Evolutionary conservation across 176 grass and related monocot species (phyloP), one percentile per base, ranked within the genome.

Genomic region (Carex littledalei): DNA sequence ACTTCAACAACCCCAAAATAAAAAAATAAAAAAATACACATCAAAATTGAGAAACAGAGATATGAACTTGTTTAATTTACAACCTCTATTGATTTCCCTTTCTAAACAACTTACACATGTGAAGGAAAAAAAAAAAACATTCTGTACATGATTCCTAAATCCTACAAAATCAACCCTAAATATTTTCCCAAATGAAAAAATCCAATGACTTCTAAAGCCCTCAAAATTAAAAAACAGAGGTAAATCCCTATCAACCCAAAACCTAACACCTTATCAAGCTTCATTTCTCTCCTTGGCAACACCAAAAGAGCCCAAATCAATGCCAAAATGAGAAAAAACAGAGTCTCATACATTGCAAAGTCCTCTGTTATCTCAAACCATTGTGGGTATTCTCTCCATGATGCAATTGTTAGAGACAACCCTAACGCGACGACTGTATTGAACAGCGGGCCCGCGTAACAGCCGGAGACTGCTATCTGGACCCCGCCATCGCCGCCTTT

Each of bases 101-200:
- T 74, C 9, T 74, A 74, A 50, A 50, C n/a, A 74, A 74, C n/a
- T 49, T 74, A 8, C 41, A 24, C 69, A 49, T 74, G 83, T 71
- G 31, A 21, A 39, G 15, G 5, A 15, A 26, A 59, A 9, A 21
- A 55, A n/a, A 37, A 45, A 82, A 83, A 88, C 87, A 50, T 91
- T 89, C 90, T 92, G 78, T 89, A 95, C 89, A 88, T 91, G 90
- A 88, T 89, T 92, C 88, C 88, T 93, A 90, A 93, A 90, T 91
- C 89, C 41, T 82, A 82, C 0, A 52, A 49, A 83, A 9, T 37
- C 9, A 63, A 13, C 3, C 79, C 79, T 81, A 81, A 45, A 81
- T 0, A 7, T 41, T 81, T 63, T 45, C 59, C 79, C 8, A 81
- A 20, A 5, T 81, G 35, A 45, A 81, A 63, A 63, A 81, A 4